Percentiles rank a stretch among this genome's conserved stretches.
These are phyloP conservation scores for Ceriops zippeliana DNA, from an alignment of 345 rosid species.

Conservation along the genomic window DNA sequence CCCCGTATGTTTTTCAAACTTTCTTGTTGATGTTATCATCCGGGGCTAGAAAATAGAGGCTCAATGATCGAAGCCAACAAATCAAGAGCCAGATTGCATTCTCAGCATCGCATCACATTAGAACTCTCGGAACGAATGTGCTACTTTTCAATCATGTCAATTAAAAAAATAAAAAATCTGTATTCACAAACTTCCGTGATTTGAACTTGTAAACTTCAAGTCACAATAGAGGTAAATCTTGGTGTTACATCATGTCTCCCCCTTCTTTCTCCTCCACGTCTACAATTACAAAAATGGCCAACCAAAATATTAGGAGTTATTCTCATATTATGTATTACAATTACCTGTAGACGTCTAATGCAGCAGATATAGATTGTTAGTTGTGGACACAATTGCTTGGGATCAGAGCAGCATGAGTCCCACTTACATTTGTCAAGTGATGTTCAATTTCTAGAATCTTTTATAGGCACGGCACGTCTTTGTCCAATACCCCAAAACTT, in stretches of 20 bases:
- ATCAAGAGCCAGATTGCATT: neutral
- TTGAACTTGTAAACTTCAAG: no score
- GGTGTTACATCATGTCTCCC: no score
- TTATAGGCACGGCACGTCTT: conserved; percentile 24
- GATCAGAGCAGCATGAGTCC: conserved; percentile 19
- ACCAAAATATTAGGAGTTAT: neutral
- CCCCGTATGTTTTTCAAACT: neutral
- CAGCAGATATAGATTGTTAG: conserved; percentile 6
- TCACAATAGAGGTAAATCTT: no score
- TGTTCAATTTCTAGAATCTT: conserved; percentile 29
- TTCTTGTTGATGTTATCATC: neutral
- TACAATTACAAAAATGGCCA: neutral
- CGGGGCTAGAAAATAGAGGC: neutral
- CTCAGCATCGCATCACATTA: neutral
- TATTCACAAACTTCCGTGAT: no score
- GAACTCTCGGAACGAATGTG: neutral
- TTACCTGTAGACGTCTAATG: conserved; percentile 5
- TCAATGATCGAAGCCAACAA: neutral
- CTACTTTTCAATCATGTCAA: neutral
- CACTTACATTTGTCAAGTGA: conserved; percentile 23
- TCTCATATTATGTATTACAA: neutral
- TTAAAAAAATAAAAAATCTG: no score
- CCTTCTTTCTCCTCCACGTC: neutral
- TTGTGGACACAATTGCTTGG: conserved; percentile 22
- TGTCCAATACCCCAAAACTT: conserved; percentile 33